Percentiles rank a stretch among this genome's conserved stretches.
These are phyloP conservation scores for Aspergillus funiculosus DNA, from an alignment of 495 filamentous ascomycete species.

Conservation along the genomic window DNA sequence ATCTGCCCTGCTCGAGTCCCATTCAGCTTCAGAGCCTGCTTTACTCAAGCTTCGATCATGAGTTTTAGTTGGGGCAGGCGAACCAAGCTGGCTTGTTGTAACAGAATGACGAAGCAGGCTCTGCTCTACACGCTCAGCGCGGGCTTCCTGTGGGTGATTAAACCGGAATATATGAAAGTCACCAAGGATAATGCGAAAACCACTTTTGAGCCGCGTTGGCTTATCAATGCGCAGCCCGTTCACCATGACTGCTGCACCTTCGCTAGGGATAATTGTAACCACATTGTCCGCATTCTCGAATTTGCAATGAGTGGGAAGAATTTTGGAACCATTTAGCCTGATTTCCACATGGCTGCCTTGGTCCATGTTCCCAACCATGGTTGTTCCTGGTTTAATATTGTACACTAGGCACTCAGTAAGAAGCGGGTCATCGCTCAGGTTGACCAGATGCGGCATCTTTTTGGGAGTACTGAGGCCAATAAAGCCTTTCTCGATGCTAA, in stretches of 20 bases:
- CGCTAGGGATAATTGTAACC: slow-evolving; percentile 82
- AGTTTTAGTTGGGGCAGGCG: slow-evolving; percentile 59
- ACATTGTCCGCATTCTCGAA: slow-evolving; percentile 90
- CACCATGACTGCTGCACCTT: slow-evolving; percentile 93
- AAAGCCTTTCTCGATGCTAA: slow-evolving; percentile 98
- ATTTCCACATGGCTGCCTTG: slow-evolving; percentile 79
- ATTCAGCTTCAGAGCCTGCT: slow-evolving; percentile 63
- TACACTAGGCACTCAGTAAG: slow-evolving; percentile 96
- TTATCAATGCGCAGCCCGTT: slow-evolving; percentile 85
- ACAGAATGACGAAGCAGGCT: slow-evolving; percentile 85
- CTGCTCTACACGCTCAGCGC: slow-evolving; percentile 84
- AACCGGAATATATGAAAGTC: slow-evolving; percentile 99
- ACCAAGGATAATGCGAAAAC: slow-evolving; percentile 89
- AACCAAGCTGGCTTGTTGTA: slow-evolving; percentile 71
- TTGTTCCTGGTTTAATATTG: slow-evolving; percentile 92
- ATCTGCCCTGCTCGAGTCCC: slow-evolving; percentile 64
- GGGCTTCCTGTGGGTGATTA: slow-evolving; percentile 94
- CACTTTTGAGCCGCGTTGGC: slow-evolving; percentile 78
- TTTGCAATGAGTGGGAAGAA: slow-evolving; percentile 83
- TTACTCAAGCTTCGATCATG: slow-evolving; percentile 77
- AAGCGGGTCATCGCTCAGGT: slow-evolving; percentile 91
- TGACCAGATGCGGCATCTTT: slow-evolving; percentile 98
- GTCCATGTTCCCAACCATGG: slow-evolving; percentile 86
- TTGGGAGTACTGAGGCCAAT: slow-evolving; percentile 93
- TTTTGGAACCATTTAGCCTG: slow-evolving; percentile 86